phyloP scores from a whole-genome alignment of 768 basidiomycete species.

The Suillus lakei region DNA sequence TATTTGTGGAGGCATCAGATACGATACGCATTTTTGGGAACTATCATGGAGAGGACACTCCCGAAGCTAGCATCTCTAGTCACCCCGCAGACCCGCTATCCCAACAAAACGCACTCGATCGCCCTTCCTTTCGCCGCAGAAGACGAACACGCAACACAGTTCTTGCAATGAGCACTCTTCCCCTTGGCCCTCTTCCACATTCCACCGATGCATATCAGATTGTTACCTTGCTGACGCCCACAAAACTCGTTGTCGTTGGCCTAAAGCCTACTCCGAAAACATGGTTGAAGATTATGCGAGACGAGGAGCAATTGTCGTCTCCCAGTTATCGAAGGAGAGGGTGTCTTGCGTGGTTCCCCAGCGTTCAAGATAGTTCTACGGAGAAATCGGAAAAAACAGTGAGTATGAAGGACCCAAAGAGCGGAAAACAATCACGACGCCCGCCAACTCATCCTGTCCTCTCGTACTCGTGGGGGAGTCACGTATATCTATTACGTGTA shows the following conservation, averaged over 20 bases:
- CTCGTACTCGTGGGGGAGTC: slow-evolving; percentile 84
- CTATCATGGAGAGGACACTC: slow-evolving; percentile 64
- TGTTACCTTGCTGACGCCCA: slow-evolving; percentile 84
- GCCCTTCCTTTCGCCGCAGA: slow-evolving; percentile 39
- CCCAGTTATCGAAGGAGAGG: slow-evolving; percentile 60
- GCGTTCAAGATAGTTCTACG: slow-evolving; percentile 39
- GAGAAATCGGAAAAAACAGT: background rate
- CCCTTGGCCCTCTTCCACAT: slow-evolving; percentile 75
- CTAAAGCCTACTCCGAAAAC: slow-evolving; percentile 91
- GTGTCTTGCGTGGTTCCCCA: slow-evolving; percentile 83
- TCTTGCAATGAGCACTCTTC: slow-evolving; percentile 80
- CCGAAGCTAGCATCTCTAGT: slow-evolving; percentile 13
- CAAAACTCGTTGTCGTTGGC: slow-evolving; percentile 92
- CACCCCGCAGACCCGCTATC: slow-evolving; percentile 9
- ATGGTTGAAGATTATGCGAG: slow-evolving; percentile 80
- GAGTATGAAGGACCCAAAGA: slow-evolving; percentile 19
- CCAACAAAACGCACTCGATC: slow-evolving; percentile 25
- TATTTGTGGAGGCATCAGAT: slow-evolving; percentile 95
- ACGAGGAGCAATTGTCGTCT: slow-evolving; percentile 48
- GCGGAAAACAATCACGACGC: slow-evolving; percentile 21
- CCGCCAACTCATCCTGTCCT: slow-evolving; percentile 61
- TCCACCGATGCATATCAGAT: slow-evolving; percentile 80
- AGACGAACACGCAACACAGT: slow-evolving; percentile 66
- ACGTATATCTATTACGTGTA: slow-evolving; percentile 67
- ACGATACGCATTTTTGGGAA: slow-evolving; percentile 92